Evolutionary conservation across 2,329 filamentous ascomycete species (phyloP).

Genomic region (Lasiodiplodia sp.): DNA sequence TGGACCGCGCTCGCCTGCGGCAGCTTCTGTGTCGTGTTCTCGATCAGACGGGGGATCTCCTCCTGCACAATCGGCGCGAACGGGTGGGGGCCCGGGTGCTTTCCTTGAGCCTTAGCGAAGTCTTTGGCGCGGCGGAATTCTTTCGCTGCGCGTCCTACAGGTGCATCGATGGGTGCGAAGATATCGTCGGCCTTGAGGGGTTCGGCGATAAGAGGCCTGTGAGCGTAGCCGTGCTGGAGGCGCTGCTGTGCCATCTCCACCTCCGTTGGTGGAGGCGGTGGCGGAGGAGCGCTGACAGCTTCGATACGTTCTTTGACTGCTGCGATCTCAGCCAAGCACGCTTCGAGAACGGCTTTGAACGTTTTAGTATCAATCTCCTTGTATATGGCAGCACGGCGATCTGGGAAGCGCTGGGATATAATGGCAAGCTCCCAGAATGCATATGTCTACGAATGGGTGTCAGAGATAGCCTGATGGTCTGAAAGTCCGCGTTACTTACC

Average conservation of each 20-base stretch:
- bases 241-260: slow-evolving; percentile 36
- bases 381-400: slow-evolving; percentile 82
- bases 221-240: background rate
- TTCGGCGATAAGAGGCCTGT: slow-evolving; percentile 55
- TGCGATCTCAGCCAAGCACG: slow-evolving; percentile 74
- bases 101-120: slow-evolving; percentile 55
- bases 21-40: slow-evolving; percentile 6
- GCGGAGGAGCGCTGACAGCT: slow-evolving; percentile 45
- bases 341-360: slow-evolving; percentile 78
- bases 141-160: slow-evolving; percentile 46
- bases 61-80: slow-evolving; percentile 31
- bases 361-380: slow-evolving; percentile 85
- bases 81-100: slow-evolving; percentile 16
- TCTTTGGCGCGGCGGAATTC: slow-evolving; percentile 51
- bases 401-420: slow-evolving; percentile 76
- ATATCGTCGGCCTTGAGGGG: slow-evolving; percentile 58
- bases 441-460: slow-evolving; percentile 64
- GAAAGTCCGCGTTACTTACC: slow-evolving; percentile 53
- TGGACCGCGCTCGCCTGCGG: slow-evolving; percentile 13
- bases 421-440: slow-evolving; percentile 90
- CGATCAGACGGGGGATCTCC: slow-evolving; percentile 33
- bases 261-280: slow-evolving; percentile 46
- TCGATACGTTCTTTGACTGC: slow-evolving; percentile 73
- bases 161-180: slow-evolving; percentile 51
- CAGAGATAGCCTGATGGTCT: slow-evolving; percentile 27